These are phyloP conservation scores for Oryza longistaminata DNA, from an alignment of 176 grass and related monocot species.

Conservation along the genomic window DNA sequence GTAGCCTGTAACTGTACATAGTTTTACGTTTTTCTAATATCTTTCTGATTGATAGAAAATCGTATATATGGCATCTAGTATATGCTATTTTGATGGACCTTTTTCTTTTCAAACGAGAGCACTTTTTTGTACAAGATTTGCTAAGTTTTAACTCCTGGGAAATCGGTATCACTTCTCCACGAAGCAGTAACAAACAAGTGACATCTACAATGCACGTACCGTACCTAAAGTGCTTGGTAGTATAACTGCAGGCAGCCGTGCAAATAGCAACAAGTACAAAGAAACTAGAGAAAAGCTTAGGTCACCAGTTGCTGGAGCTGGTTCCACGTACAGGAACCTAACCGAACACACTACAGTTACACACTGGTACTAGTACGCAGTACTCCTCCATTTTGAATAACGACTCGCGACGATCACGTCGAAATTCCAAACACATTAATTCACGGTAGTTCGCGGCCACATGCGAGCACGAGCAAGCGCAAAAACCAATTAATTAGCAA, in stretches of 20 bases:
- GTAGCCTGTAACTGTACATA: no score
- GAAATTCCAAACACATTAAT: constrained; percentile 1
- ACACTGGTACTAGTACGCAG: neutral
- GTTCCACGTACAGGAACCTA: constrained; percentile 7
- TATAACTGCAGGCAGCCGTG: neutral
- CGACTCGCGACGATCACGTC: neutral
- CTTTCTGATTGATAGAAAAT: neutral
- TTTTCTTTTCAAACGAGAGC: neutral
- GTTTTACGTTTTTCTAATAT: neutral
- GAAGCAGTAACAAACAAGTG: neutral
- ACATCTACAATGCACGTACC: neutral
- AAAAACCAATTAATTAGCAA: neutral
- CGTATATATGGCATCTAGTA: neutral
- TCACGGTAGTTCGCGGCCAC: constrained; percentile 25
- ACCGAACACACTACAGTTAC: neutral
- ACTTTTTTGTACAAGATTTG: neutral
- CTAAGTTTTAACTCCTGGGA: neutral
- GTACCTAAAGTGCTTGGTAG: neutral
- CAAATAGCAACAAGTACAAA: neutral
- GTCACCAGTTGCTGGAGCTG: neutral
- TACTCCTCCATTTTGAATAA: neutral
- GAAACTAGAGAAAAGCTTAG: neutral
- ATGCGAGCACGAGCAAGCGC: neutral
- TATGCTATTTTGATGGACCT: neutral
- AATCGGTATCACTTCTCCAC: neutral